phyloP scores from a whole-genome alignment of 2,329 filamentous ascomycete species.

The Xylaria hypoxylon region DNA sequence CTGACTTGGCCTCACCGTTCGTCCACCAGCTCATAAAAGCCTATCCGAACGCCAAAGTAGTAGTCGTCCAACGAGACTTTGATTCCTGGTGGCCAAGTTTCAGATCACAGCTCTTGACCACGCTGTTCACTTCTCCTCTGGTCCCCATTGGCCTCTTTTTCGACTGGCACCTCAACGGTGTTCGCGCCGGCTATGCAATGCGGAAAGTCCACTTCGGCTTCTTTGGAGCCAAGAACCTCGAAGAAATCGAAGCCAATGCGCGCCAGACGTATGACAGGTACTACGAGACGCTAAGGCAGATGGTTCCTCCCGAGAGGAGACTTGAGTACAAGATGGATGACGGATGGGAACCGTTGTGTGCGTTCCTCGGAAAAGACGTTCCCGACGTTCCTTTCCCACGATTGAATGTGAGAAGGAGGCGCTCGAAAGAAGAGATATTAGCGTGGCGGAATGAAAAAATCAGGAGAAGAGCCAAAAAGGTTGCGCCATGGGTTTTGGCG shows the following conservation, averaged over 20 bases:
- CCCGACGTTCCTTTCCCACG: conserved; percentile 28
- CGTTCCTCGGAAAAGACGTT: conserved; percentile 31
- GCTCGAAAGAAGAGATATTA: not conserved
- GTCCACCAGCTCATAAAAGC: conserved; percentile 32
- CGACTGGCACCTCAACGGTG: conserved; percentile 26
- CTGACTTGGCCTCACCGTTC: conserved; percentile 30
- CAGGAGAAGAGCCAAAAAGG: conserved; percentile 1
- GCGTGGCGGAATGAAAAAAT: conserved; percentile 10
- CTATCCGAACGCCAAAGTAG: conserved; percentile 43
- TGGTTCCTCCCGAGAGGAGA: conserved; percentile 29
- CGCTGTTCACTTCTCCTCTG: conserved; percentile 9
- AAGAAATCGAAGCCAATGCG: conserved; percentile 21
- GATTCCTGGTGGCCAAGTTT: conserved; percentile 44
- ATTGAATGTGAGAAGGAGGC: conserved; percentile 24
- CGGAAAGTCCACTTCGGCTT: conserved; percentile 34
- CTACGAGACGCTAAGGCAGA: conserved; percentile 19
- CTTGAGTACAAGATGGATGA: conserved; percentile 32
- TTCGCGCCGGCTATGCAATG: conserved; percentile 30
- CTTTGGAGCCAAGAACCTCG: conserved; percentile 21
- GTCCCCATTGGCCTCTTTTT: conserved; percentile 16
- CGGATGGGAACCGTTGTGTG: conserved; percentile 34
- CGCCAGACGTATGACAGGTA: conserved; percentile 27
- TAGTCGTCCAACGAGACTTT: conserved; percentile 42
- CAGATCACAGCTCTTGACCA: conserved; percentile 27
- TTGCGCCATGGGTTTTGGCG: conserved; percentile 6